Base-by-base conservation (phyloP, 1,284 basidiomycete genomes). In the Puccinia novopanici region DNA sequence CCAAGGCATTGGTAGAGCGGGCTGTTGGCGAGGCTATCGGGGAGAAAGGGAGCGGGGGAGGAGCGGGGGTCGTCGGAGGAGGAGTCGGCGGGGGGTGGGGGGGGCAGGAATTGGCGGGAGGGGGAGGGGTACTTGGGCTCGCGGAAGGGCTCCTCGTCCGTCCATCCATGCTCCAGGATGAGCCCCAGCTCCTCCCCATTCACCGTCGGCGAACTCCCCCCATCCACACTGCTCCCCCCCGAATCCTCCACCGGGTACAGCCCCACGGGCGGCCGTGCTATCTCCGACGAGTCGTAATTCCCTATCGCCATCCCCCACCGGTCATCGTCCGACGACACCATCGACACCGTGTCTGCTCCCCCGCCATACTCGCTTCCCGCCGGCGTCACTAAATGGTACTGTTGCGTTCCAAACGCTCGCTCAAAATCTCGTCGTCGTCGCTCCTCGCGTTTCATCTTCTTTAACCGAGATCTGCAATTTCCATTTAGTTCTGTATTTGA, bases 321-420 rank as follows among this genome's bases (percentile, higher is more conserved):
- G 85, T 99, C 96, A 8, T 83, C 82, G 48, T 82, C 84, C 27
- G 93, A 93, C 10, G 93, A 94, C 10, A 90, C 87, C 81, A 95
- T 87, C 37, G 94, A 95, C 59, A 90, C 86, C 6, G 92, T 91
- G 83, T 88, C 86, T 40, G n/a, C n/a, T n/a, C 87, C 86, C 82
- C 88, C 86, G 37, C 87, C 86, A 78, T 84, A 85, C 65, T 85
- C 86, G 79, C 84, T 87, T 81, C 84, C 83, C 40, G n/a, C 63
- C 10, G 37, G 22, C 27, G 63, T 79, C 61, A 83, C 83, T 82
- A 84, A 84, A 68, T 82, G 83, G 37, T 82, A 83, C 59, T 81
- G 82, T 54, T 84, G 82, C 63, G 65, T 79, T 81, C 61, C 37
- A 82, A 82, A 70, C 82, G 83, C 83, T 92, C 91, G 1, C 91